Conservation (phyloP, 371 early-diverging fungal genomes). For the Mucor piriformis region DNA sequence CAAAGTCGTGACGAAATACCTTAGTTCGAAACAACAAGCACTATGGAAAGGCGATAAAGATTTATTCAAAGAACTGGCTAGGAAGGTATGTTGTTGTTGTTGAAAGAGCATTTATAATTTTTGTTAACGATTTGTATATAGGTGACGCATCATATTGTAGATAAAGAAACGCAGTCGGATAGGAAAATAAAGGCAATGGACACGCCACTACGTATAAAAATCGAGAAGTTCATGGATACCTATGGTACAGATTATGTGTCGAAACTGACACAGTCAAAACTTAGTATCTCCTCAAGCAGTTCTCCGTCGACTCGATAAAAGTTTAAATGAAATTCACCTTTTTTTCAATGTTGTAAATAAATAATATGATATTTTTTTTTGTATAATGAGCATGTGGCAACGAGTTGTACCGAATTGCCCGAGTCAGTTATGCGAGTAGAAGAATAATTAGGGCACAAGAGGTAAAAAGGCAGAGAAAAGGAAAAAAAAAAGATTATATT, state of each 20-base stretch:
- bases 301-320: background rate
- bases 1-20: slow-evolving; percentile 45
- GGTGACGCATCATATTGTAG: slow-evolving; percentile 55
- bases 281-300: background rate
- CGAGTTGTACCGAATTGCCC: too few relatives aligned
- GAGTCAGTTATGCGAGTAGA: too few relatives aligned
- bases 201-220: slow-evolving; percentile 32
- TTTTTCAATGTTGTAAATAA: too few relatives aligned
- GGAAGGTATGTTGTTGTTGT: slow-evolving; percentile 39
- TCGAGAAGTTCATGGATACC: slow-evolving; percentile 50
- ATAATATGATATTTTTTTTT: too few relatives aligned
- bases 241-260: slow-evolving; percentile 39
- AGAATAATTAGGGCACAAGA: too few relatives aligned
- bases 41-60: slow-evolving; percentile 51
- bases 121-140: too few relatives aligned
- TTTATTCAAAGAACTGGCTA: slow-evolving; percentile 54
- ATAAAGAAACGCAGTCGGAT: slow-evolving; percentile 41
- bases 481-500: too few relatives aligned
- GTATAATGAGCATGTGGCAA: too few relatives aligned
- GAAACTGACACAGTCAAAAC: slow-evolving; percentile 10
- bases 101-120: too few relatives aligned
- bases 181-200: slow-evolving; percentile 43
- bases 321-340: background rate
- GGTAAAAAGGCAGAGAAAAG: too few relatives aligned
- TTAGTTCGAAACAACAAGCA: slow-evolving; percentile 37